Evolutionary conservation across 768 basidiomycete species (phyloP).

Genomic region (Kwoniella sp.): DNA sequence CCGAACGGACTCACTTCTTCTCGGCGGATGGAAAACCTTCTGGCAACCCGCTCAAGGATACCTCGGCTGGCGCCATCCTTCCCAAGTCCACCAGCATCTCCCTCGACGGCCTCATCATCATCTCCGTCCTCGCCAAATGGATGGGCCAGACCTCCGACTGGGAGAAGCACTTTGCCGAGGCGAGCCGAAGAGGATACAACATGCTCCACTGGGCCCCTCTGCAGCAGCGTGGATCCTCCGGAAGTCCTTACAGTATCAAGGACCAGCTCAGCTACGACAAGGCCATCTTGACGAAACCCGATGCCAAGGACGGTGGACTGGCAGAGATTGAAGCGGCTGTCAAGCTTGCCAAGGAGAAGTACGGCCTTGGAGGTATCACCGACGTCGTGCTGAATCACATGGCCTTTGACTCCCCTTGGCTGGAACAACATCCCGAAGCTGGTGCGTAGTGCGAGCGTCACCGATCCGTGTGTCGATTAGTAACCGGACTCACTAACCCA

Average conservation of each 20-base stretch:
- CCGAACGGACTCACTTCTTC: conserved; percentile 70
- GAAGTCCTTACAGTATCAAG: conserved; percentile 89
- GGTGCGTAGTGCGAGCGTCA: conserved; percentile 57
- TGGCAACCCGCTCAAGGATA: conserved; percentile 23
- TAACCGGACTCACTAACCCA: no score
- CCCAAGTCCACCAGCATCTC: conserved; percentile 61
- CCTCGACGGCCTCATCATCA: conserved; percentile 78
- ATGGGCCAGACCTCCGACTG: conserved; percentile 81
- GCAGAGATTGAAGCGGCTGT: conserved; percentile 59
- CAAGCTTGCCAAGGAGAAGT: conserved; percentile 66
- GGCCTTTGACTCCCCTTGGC: conserved; percentile 87
- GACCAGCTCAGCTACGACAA: conserved; percentile 80
- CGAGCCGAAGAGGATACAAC: conserved; percentile 85
- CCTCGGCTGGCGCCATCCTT: conserved; percentile 51
- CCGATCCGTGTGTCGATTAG: background rate
- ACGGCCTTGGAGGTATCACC: conserved; percentile 80
- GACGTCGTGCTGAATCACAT: conserved; percentile 98
- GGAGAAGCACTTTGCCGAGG: conserved; percentile 74
- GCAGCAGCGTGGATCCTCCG: conserved; percentile 81
- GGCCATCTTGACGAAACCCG: conserved; percentile 57
- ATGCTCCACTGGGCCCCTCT: conserved; percentile 97
- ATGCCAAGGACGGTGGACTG: conserved; percentile 56
- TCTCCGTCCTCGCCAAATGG: conserved; percentile 96
- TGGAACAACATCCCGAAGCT: conserved; percentile 89
- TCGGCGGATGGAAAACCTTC: conserved; percentile 40